Evolutionary conservation across 2,329 filamentous ascomycete species (phyloP), one percentile per base, ranked within the genome.

Genomic region (Pseudocercospora eumusae): DNA sequence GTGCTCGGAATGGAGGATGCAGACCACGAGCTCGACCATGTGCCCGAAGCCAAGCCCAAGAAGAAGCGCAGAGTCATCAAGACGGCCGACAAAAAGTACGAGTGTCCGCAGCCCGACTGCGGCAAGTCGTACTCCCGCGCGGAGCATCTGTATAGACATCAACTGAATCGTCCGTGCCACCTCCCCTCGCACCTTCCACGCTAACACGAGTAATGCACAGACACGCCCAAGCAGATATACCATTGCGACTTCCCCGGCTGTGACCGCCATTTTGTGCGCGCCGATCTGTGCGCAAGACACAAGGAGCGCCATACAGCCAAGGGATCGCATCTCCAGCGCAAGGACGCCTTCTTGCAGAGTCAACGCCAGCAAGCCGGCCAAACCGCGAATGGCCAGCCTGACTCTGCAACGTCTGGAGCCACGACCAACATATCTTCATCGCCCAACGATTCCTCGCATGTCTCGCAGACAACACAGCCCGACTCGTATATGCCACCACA

Each of bases 51-150:
- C 27, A 70, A 70, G 47, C 69, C 69, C 53, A 70, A 69, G 65
- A 75, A 74, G 70, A 75, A 73, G 69, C 66, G 72, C 57, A 66
- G 71, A 49, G 58, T 73, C 18, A 68, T 73, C 66, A 74, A 74
- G 67, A 67, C 66, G 31, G 62, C 59, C 57, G 90, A 92, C 75
- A 93, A 92, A 78, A 85, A 83, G 83, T 81, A 77, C 61, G 70
- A 77, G 71, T 99, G 95, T 74, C 88, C 89, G 4, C 86, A 92
- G 63, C 88, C 91, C 67, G 91, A 89, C 42, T 99, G 95, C 72
- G 93, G 92, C 44, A 99, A 97, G 82, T 96, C 89, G 74, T 99
- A 99, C 76, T 97, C 93, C 25, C 86, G 95, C 74, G 93, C 95
- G 8, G 95, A 98, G 78, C 95, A 99, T 80, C 81, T 99, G 80